Evolutionary conservation across 2,329 filamentous ascomycete species (phyloP).

Genomic region (Pseudopithomyces chartarum): DNA sequence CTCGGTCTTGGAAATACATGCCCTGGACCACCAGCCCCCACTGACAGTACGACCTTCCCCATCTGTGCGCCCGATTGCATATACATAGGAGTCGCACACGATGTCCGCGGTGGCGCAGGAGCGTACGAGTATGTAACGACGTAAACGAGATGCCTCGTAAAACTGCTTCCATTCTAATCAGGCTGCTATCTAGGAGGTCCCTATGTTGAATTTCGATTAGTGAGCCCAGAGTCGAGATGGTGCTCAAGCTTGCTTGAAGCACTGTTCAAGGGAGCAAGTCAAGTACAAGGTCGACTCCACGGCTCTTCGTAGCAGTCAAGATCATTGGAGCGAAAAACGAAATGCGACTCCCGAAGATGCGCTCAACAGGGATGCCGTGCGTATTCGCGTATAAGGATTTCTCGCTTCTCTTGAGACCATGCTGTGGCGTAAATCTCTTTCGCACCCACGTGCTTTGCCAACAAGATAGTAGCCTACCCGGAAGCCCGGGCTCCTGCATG

Average conservation of each 20-base stretch:
- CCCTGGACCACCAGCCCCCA: slow-evolving; percentile 21
- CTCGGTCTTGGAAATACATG: slow-evolving; percentile 4
- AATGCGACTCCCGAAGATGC: background rate
- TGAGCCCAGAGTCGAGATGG: slow-evolving; percentile 40
- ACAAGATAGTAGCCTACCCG: background rate
- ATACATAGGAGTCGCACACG: slow-evolving; percentile 11
- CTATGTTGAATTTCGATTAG: slow-evolving; percentile 13
- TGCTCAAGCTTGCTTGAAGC: slow-evolving; percentile 47
- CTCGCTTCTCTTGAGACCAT: background rate
- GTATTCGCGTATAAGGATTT: background rate
- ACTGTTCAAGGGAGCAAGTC: slow-evolving; percentile 27
- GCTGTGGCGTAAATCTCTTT: background rate
- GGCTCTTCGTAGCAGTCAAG: background rate
- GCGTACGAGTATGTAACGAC: background rate
- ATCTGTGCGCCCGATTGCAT: slow-evolving; percentile 39
- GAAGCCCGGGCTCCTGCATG: background rate
- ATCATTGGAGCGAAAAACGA: background rate
- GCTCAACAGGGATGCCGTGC: background rate
- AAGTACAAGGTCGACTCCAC: slow-evolving; percentile 13
- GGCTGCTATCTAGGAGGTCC: slow-evolving; percentile 4
- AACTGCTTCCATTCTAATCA: background rate
- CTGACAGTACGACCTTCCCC: slow-evolving; percentile 47
- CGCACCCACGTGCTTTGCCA: background rate
- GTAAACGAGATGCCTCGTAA: background rate
- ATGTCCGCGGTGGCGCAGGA: background rate